Evolutionary conservation across 805 yeast species (phyloP).

Genomic region (Schwanniomyces pseudopolymorphus): DNA sequence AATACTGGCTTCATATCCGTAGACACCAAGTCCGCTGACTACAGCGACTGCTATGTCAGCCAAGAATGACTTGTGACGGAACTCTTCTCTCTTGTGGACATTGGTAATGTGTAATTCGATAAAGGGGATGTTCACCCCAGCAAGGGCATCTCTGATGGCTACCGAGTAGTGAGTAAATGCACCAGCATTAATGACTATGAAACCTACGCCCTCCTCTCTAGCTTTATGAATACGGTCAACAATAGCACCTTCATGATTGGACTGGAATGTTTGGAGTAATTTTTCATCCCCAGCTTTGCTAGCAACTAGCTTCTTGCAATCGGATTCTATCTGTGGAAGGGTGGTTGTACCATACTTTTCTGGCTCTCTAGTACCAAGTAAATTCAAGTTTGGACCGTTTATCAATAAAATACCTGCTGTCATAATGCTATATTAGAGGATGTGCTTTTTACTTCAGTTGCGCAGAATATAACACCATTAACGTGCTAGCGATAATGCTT

Average conservation of each 20-base stretch:
- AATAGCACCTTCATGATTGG: conserved; percentile 47
- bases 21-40: conserved; percentile 41
- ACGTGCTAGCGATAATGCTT: background rate
- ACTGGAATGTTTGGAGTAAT: conserved; percentile 36
- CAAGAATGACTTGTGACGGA: conserved; percentile 49
- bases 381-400: conserved; percentile 51
- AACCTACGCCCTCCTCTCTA: conserved; percentile 39
- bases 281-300: conserved; percentile 27
- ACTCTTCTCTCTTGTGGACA: conserved; percentile 51
- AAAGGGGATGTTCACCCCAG: conserved; percentile 49
- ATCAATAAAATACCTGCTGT: conserved; percentile 37
- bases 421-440: background rate
- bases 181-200: conserved; percentile 51
- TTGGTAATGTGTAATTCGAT: conserved; percentile 52
- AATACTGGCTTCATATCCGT: conserved; percentile 35
- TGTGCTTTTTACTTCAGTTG: background rate
- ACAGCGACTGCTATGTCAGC: conserved; percentile 51
- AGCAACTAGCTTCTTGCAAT: conserved; percentile 32
- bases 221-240: conserved; percentile 51
- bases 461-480: background rate
- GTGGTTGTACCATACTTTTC: conserved; percentile 52
- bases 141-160: conserved; percentile 49
- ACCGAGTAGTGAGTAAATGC: conserved; percentile 54
- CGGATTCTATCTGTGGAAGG: conserved; percentile 41
- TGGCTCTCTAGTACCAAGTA: conserved; percentile 50